Evolutionary conservation across 495 filamentous ascomycete genomes (phyloP).

Genomic region (Chlorociboria aeruginascens): DNA sequence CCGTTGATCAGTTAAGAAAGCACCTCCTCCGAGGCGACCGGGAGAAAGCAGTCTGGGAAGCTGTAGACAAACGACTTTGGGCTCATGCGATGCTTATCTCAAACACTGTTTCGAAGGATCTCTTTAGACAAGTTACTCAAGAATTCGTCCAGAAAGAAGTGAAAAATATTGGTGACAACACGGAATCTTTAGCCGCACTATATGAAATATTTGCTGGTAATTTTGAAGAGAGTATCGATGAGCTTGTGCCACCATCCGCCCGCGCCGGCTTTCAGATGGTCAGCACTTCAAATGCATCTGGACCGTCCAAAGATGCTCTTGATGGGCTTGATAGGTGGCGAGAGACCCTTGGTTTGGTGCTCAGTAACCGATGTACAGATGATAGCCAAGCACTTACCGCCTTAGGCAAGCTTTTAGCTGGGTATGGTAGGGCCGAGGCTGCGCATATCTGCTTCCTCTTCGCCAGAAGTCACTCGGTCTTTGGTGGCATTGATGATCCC

Average conservation of each 20-base stretch:
- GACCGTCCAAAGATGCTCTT: conserved; percentile 55
- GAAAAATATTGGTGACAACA: conserved; percentile 59
- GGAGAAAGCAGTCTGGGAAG: conserved; percentile 87
- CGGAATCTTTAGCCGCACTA: conserved; percentile 75
- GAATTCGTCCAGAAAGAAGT: conserved; percentile 92
- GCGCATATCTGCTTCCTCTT: conserved; percentile 76
- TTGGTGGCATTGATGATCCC: conserved; percentile 77
- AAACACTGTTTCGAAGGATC: conserved; percentile 52
- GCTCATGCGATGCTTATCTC: conserved; percentile 90
- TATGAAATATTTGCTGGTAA: conserved; percentile 93
- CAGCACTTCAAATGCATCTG: conserved; percentile 50
- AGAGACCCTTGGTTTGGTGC: conserved; percentile 73
- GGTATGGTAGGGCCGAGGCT: conserved; percentile 81
- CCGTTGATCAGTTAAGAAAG: conserved; percentile 53
- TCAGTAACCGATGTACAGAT: conserved; percentile 74
- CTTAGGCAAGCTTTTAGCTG: conserved; percentile 71
- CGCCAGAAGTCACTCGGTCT: conserved; percentile 43
- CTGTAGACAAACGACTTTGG: conserved; percentile 90
- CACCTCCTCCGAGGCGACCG: conserved; percentile 68
- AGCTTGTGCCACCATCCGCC: conserved; percentile 90
- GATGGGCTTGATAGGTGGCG: conserved; percentile 88
- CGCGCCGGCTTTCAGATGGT: conserved; percentile 85
- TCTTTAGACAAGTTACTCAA: conserved; percentile 85
- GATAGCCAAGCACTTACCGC: conserved; percentile 67
- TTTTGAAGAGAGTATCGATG: conserved; percentile 86